These are phyloP conservation scores for Komagataella pastoris DNA, from an alignment of 805 yeast genomes.

Conservation along the genomic window DNA sequence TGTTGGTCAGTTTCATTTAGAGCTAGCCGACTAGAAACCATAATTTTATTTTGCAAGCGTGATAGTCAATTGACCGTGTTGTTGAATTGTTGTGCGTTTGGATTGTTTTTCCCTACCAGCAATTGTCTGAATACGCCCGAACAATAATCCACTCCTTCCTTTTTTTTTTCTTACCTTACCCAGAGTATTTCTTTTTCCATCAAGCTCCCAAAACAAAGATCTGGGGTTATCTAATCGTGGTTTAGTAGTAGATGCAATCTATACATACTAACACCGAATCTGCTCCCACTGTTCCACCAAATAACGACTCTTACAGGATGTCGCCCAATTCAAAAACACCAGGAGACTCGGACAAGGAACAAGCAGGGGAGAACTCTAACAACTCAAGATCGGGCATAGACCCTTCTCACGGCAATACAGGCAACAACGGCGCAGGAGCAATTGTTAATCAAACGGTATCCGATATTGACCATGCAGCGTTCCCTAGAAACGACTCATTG, in stretches of 20 bases:
- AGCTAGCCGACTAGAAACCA: not conserved
- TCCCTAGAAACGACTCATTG: constrained; percentile 16
- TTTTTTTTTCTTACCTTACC: not conserved
- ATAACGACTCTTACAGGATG: not conserved
- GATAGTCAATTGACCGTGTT: no score
- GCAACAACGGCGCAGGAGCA: not conserved
- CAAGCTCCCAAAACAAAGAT: not conserved
- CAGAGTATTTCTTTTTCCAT: not conserved
- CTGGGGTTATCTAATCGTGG: not conserved
- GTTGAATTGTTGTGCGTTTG: not conserved
- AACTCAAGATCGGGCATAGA: not conserved
- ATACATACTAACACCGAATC: not conserved
- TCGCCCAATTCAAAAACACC: not conserved
- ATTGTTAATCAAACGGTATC: not conserved
- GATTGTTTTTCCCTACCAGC: not conserved
- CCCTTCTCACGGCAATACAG: not conserved
- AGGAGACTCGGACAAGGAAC: not conserved
- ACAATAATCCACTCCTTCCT: not conserved
- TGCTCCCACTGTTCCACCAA: not conserved
- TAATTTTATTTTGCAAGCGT: not conserved
- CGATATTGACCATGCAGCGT: constrained; percentile 4
- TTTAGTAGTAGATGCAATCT: not conserved
- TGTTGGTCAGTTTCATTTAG: not conserved
- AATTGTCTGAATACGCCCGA: not conserved
- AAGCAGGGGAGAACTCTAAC: not conserved